A percentile compares a stretch with the other conserved stretches of the same genome.
These are phyloP conservation scores for Triticum aestivum DNA, from an alignment of 176 grass and related monocot genomes.

Conservation along the genomic window DNA sequence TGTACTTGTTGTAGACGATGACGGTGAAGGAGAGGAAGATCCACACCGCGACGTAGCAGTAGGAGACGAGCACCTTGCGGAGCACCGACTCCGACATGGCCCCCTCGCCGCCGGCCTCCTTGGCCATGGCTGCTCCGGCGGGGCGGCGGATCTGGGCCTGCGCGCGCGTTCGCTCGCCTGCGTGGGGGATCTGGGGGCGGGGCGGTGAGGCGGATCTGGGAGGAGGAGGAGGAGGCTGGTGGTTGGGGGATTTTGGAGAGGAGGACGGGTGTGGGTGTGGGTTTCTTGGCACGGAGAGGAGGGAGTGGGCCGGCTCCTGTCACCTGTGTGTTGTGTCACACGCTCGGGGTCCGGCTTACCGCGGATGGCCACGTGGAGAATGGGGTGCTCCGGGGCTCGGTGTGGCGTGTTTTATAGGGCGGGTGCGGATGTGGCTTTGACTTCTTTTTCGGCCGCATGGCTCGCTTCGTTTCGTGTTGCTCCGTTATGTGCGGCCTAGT, in stretches of 20 bases:
- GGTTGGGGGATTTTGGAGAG: slow-evolving; percentile 28
- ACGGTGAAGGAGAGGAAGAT: slow-evolving; percentile 93
- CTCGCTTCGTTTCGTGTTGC: background rate
- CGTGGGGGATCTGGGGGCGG: slow-evolving; percentile 20
- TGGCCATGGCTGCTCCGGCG: slow-evolving; percentile 42
- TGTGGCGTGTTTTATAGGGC: background rate
- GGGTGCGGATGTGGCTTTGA: background rate
- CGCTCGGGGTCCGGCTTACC: background rate
- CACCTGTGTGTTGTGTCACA: background rate
- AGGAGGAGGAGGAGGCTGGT: background rate
- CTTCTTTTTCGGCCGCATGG: background rate
- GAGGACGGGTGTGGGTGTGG: background rate
- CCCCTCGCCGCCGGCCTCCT: slow-evolving; percentile 41
- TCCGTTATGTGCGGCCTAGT: background rate
- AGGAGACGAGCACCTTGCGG: slow-evolving; percentile 83
- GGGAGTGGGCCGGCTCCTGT: background rate
- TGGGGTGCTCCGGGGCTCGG: background rate
- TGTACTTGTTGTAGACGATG: slow-evolving; percentile 99
- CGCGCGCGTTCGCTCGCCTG: background rate
- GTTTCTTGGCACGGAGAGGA: background rate
- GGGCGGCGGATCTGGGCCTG: background rate
- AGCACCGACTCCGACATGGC: slow-evolving; percentile 69
- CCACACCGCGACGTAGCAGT: slow-evolving; percentile 94
- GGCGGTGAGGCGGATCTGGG: slow-evolving; percentile 31
- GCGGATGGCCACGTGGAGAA: background rate